A percentile compares a stretch with the other conserved stretches of the same genome.
These are phyloP conservation scores for Leersia perrieri DNA, from an alignment of 176 grass and related monocot species.

Conservation along the genomic window DNA sequence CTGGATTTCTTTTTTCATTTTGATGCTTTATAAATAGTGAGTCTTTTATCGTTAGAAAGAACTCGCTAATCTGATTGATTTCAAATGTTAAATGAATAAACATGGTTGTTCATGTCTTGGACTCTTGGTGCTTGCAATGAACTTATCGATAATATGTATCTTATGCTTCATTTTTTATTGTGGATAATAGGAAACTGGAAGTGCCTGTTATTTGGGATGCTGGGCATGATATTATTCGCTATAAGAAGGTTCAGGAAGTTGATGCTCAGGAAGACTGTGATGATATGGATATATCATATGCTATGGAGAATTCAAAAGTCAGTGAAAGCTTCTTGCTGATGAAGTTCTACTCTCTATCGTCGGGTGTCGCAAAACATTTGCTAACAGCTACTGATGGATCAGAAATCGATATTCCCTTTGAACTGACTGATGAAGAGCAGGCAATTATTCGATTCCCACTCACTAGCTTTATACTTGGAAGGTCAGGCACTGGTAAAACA, in stretches of 20 bases:
- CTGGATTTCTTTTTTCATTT: not conserved
- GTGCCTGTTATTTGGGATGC: slow-evolving; percentile 64
- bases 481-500: slow-evolving; percentile 93
- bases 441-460: slow-evolving; percentile 60
- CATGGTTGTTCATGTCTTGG: not conserved
- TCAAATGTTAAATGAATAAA: not conserved
- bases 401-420: slow-evolving; percentile 75
- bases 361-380: slow-evolving; percentile 67
- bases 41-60: not conserved
- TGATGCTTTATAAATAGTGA: not conserved
- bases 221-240: slow-evolving; percentile 45
- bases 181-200: slow-evolving; percentile 56
- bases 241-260: slow-evolving; percentile 36
- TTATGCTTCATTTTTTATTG: slow-evolving; percentile 16
- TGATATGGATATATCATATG: slow-evolving; percentile 16
- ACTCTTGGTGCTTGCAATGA: not conserved
- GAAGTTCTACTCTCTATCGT: slow-evolving; percentile 89
- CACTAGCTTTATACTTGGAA: slow-evolving; percentile 81
- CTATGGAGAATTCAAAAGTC: slow-evolving; percentile 80
- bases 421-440: slow-evolving; percentile 84
- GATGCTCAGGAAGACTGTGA: slow-evolving; percentile 35
- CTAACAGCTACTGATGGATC: slow-evolving; percentile 75
- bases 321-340: slow-evolving; percentile 82
- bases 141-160: not conserved
- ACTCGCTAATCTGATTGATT: not conserved